Percentiles rank a stretch among this genome's conserved stretches.
phyloP scores from a whole-genome alignment of 2,329 filamentous ascomycete species.

The Curvularia spicifera region DNA sequence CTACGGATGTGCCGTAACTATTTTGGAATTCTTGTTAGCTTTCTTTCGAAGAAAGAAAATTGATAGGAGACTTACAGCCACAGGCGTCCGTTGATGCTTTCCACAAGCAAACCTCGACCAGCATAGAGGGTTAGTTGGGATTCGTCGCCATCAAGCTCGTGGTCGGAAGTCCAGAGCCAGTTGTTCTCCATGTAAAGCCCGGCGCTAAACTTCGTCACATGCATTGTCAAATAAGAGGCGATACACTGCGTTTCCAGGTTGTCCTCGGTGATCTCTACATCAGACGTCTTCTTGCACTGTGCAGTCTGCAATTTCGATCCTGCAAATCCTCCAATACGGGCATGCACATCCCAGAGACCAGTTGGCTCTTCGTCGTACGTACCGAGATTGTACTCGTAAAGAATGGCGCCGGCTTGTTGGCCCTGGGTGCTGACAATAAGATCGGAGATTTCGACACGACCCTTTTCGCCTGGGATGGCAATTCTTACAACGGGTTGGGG shows the following conservation, averaged over 20 bases:
- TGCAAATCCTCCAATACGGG: slow-evolving; percentile 79
- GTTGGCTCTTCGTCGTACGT: slow-evolving; percentile 64
- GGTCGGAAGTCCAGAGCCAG: slow-evolving; percentile 89
- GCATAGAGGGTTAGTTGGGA: slow-evolving; percentile 82
- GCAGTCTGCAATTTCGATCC: slow-evolving; percentile 79
- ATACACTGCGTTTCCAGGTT: slow-evolving; percentile 68
- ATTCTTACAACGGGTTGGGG: slow-evolving; percentile 72
- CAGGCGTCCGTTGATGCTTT: slow-evolving; percentile 54
- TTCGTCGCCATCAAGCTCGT: slow-evolving; percentile 72
- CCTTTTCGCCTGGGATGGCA: slow-evolving; percentile 68
- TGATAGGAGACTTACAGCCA: slow-evolving; percentile 41
- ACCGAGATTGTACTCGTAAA: slow-evolving; percentile 75
- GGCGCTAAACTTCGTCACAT: slow-evolving; percentile 61
- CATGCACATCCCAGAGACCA: slow-evolving; percentile 86
- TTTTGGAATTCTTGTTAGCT: slow-evolving; percentile 8
- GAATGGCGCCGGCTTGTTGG: slow-evolving; percentile 68
- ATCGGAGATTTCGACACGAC: slow-evolving; percentile 73
- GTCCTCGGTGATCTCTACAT: slow-evolving; percentile 57
- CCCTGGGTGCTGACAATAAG: slow-evolving; percentile 74
- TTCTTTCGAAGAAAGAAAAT: slow-evolving; percentile 44
- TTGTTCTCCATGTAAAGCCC: slow-evolving; percentile 81
- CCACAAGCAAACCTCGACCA: slow-evolving; percentile 79
- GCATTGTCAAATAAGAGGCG: slow-evolving; percentile 66
- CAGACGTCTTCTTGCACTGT: slow-evolving; percentile 77
- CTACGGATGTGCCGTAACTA: slow-evolving; percentile 70